Conservation (phyloP, 768 basidiomycete species). For the Scleroderma citrinum region DNA sequence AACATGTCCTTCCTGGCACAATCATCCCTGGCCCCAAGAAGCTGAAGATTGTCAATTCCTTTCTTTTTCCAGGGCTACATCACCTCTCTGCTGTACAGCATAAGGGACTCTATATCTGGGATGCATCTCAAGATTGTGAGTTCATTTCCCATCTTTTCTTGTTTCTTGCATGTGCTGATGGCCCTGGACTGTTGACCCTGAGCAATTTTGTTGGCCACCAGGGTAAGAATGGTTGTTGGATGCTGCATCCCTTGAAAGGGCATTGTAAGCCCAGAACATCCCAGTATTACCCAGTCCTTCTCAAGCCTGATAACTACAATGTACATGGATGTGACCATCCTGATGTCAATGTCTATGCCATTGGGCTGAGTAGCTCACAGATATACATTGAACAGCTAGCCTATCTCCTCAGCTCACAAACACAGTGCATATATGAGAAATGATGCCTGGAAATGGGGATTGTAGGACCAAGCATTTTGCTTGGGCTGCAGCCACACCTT, state of each 20-base stretch:
- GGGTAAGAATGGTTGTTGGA: constrained; percentile 17
- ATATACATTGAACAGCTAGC: not conserved
- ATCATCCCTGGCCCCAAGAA: constrained; percentile 32
- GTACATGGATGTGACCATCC: constrained; percentile 16
- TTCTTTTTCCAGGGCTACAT: constrained; percentile 13
- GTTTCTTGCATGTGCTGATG: constrained; percentile 26
- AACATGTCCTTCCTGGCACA: constrained; percentile 22
- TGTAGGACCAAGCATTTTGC: constrained; percentile 30
- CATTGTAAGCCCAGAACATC: constrained; percentile 23
- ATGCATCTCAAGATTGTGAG: constrained; percentile 4
- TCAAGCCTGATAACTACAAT: constrained; percentile 23
- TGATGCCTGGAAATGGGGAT: constrained; percentile 29
- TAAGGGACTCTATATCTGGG: constrained; percentile 17
- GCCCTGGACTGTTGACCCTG: constrained; percentile 23
- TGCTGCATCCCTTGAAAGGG: constrained; percentile 27
- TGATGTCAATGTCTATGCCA: constrained; percentile 16
- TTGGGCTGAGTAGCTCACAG: constrained; percentile 1
- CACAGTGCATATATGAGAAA: constrained; percentile 22
- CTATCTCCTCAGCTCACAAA: not conserved
- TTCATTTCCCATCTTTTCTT: constrained; percentile 12
- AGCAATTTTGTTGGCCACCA: constrained; percentile 33
- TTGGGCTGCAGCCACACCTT: constrained; percentile 20
- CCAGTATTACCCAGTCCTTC: constrained; percentile 33
- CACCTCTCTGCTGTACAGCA: constrained; percentile 12
- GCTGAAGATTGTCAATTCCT: constrained; percentile 25